Base-by-base conservation (phyloP, 208 protist species). In the Leishmania gerbilli region DNA sequence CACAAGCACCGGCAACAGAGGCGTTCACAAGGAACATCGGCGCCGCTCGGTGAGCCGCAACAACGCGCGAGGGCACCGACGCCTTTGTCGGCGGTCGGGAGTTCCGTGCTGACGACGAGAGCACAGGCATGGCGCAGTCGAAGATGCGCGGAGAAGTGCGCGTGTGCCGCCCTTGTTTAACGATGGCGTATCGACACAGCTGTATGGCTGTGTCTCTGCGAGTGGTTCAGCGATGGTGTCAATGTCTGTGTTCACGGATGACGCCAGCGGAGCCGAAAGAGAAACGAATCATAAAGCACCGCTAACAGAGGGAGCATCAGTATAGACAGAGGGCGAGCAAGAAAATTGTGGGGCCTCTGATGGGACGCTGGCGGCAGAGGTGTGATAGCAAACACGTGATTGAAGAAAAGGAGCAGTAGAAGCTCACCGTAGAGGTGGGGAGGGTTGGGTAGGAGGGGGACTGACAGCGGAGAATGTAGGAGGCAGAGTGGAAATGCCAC, bases 1-100 rank as follows among this genome's bases (percentile, higher is more conserved):
- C 94, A 75, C 88, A 95, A 15, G 78, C 78, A 6, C 94, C 92
- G 2, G 94, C 94, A 19, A 97, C n/a, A 4, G 89, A 89, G 0
- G 94, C 92, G 49, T 93, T 89, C 34, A 92, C 13, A 47, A 97
- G 84, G 74, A 95, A 97, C 37, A 90, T 71, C 7, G 78, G 80
- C 2, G 49, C 71, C 51, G 56, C 34, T 42, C 67, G 47, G 62
- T 49, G 77, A 31, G 37, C 31, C 47, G 15, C 21, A 3, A 53
- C 13, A 15, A 19, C 55, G 58, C 55, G 56, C 47, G 53, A 62
- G 40, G n/a, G 71, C 2, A 31, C 53, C n/a, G 51, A 76, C 34
- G 27, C 62, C 40, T 40, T 51, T 53, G 83, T 51, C 1, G 56
- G 24, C 1, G 51, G 74, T 51, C 19, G 74, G 31, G 45, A n/a